Evolutionary conservation across 768 basidiomycete genomes (phyloP).

Genomic region (Suillus bovinus): DNA sequence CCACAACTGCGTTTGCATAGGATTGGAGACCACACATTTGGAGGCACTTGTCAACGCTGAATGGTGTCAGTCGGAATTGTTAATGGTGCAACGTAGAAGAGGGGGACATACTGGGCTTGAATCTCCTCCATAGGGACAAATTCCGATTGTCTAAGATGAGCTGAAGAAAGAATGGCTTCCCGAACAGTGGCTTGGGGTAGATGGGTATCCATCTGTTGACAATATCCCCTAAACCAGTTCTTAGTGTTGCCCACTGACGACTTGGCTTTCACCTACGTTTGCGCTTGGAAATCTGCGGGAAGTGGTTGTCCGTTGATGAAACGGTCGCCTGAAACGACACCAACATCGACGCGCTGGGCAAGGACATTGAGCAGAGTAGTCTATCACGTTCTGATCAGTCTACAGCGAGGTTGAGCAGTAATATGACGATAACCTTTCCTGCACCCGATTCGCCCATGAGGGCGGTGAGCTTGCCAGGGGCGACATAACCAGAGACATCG

Average conservation of each 20-base stretch:
- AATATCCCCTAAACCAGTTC: conserved; percentile 60
- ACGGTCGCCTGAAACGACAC: conserved; percentile 42
- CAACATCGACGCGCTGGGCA: conserved; percentile 38
- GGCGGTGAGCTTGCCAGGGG: conserved; percentile 78
- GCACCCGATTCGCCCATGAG: conserved; percentile 68
- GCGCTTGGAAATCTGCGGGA: conserved; percentile 53
- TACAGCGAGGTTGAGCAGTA: conserved; percentile 15
- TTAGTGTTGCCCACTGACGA: neutral
- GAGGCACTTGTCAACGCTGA: conserved; percentile 54
- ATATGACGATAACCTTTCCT: conserved; percentile 39
- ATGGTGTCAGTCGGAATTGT: neutral
- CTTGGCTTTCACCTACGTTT: conserved; percentile 39
- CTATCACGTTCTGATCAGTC: conserved; percentile 20
- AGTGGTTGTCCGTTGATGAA: conserved; percentile 46
- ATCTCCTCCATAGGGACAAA: conserved; percentile 69
- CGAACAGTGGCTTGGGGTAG: conserved; percentile 73
- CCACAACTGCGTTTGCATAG: conserved; percentile 68
- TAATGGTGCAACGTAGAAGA: neutral
- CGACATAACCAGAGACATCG: conserved; percentile 77
- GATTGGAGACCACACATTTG: conserved; percentile 65
- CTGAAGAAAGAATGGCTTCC: conserved; percentile 79
- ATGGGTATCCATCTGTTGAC: conserved; percentile 86
- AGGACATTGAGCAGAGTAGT: conserved; percentile 53
- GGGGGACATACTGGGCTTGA: conserved; percentile 64
- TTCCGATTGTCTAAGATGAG: conserved; percentile 73